Evolutionary conservation across 2,329 filamentous ascomycete genomes (phyloP), one percentile per base, ranked within the genome.

Genomic region (Colletotrichum sp.): DNA sequence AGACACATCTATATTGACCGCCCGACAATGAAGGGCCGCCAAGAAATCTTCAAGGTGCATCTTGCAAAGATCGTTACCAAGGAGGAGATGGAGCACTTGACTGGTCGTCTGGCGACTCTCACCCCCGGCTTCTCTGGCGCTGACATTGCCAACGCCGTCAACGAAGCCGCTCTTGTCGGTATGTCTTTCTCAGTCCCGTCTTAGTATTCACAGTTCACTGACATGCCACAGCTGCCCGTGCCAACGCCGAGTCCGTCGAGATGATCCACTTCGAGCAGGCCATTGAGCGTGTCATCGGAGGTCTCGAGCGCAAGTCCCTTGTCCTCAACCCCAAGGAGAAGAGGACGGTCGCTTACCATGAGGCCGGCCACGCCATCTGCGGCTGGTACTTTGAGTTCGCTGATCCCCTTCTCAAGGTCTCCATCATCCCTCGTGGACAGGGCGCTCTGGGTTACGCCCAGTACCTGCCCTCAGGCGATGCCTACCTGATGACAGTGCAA

Each of bases 111-210:
- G 64, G 93, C 97, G 71, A 96, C 97, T 60, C 89, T 99, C 79
- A 99, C 97, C 5, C 97, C 97, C 71, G 97, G 97, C 36, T 99
- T 99, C 86, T 96, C 96, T 72, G 97, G 97, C 86, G 97, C 97
- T 64, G 97, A 99, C 84, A 99, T 99, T 85, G 96, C 97, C 83
- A 99, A 99, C 85, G 98, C 96, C 83, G 96, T 98, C 80, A 99
- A 99, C 83, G 97, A 99, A 88, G 97, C 97, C 79, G 97, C 97
- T 72, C 89, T 99, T 63, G 96, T 99, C 83, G 97, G 96, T 98
- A 91, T 84, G 94, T 87, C 43, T 48, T 68, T 18, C 14, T 52
- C 14, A 8, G 13, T n/a, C 4, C 26, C 65, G 6, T 21, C 28
- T 4, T n/a, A 14, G 34, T 14, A 18, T 28, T 30, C 14, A 77